phyloP scores from a whole-genome alignment of 805 yeast species.

The Jamesozyma piceae region DNA sequence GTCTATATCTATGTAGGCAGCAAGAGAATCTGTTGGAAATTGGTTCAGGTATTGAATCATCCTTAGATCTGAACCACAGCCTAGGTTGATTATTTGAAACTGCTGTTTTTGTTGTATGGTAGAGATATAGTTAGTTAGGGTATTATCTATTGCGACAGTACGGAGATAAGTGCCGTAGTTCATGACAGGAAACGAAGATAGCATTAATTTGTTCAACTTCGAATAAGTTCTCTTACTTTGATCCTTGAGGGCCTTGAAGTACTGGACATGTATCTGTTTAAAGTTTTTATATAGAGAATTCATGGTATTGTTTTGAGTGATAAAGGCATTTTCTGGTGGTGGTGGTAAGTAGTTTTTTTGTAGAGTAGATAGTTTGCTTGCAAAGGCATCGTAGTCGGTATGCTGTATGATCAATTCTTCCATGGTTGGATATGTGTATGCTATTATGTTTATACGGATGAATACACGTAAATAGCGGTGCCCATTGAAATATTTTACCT shows the following conservation, averaged over 20 bases:
- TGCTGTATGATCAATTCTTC: conserved; percentile 20
- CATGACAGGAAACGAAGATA: conserved; percentile 49
- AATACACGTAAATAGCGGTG: too few relatives aligned
- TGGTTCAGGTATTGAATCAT: conserved; percentile 32
- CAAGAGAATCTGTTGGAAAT: conserved; percentile 14
- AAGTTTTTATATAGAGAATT: background rate
- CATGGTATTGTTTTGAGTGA: background rate
- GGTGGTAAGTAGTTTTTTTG: conserved; percentile 39
- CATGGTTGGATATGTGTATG: too few relatives aligned
- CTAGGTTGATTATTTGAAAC: conserved; percentile 54
- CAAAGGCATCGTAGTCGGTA: conserved; percentile 65
- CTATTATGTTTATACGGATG: too few relatives aligned
- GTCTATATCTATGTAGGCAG: conserved; percentile 41
- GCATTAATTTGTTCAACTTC: conserved; percentile 13
- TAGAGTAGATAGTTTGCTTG: conserved; percentile 51
- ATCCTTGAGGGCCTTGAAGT: conserved; percentile 13
- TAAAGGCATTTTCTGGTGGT: conserved; percentile 5
- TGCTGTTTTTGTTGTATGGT: background rate
- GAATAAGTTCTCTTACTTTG: conserved; percentile 14
- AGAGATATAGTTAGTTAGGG: conserved; percentile 36
- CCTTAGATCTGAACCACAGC: conserved; percentile 61
- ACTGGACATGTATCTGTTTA: conserved; percentile 15
- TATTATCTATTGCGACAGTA: conserved; percentile 41
- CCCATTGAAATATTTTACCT: too few relatives aligned
- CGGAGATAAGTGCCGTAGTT: conserved; percentile 64